Evolutionary conservation across 768 basidiomycete species (phyloP).

Genomic region (Erythrobasidium yunnanense): DNA sequence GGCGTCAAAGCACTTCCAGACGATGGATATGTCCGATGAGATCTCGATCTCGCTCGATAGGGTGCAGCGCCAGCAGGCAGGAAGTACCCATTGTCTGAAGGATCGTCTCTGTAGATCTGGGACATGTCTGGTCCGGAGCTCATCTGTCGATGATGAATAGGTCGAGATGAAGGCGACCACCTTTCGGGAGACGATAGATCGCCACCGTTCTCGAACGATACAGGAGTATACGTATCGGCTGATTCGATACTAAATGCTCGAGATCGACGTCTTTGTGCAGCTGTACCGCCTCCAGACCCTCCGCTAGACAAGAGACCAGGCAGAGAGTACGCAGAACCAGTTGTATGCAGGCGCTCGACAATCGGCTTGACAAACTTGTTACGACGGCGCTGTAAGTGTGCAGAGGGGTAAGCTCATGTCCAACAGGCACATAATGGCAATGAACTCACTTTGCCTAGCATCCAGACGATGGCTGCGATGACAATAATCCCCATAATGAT

Average conservation of each 20-base stretch:
- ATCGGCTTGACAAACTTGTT: constrained; percentile 20
- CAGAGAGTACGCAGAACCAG: constrained; percentile 9
- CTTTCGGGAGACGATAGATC: neutral
- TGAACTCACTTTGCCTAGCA: constrained; percentile 17
- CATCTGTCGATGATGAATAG: too few species aligned
- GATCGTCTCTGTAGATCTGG: neutral
- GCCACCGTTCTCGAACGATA: neutral
- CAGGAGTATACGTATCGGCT: constrained; percentile 1
- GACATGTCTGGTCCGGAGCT: neutral
- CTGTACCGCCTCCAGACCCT: neutral
- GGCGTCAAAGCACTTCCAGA: neutral
- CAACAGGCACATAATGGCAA: neutral
- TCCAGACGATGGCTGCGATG: constrained; percentile 7
- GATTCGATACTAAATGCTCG: constrained; percentile 25
- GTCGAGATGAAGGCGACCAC: neutral
- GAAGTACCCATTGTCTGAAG: neutral
- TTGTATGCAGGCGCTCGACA: constrained; percentile 20
- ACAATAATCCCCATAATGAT: constrained; percentile 16
- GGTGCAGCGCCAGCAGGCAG: constrained; percentile 23
- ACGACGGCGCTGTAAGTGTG: constrained; percentile 10
- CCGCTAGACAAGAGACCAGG: neutral
- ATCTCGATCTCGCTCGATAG: neutral
- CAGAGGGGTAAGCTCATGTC: neutral
- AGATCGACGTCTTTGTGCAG: constrained; percentile 4
- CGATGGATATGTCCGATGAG: neutral